Base-by-base conservation (phyloP, 192 early-diverging fungal species). In the Gaertneriomyces semiglobifer region DNA sequence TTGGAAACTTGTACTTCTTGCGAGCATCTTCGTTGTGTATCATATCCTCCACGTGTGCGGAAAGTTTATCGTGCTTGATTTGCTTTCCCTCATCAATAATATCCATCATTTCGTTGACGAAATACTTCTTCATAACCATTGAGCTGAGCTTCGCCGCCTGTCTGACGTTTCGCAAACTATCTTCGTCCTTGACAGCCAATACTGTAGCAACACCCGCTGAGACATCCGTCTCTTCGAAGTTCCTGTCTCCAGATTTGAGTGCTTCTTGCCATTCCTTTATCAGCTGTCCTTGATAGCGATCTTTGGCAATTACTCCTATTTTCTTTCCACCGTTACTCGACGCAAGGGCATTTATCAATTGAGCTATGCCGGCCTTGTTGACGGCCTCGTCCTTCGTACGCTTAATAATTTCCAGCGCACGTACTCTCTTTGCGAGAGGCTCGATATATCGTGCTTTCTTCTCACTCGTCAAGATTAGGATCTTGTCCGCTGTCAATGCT, bases 131-230 rank as follows among this genome's bases (percentile, higher is more conserved):
- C 89, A 99, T 91, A 40, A 92, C 64, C 12, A 78, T 39, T 5
- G 88, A 86, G 19, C 88, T 89, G 46, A 92, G 54, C 62, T 83
- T 87, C 51, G 90, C 79, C 0, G 95, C 97, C 20, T 73, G 78
- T 64, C 80, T 77, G 55, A 90, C 86, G 43, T 84, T 82, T 80
- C 82, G 77, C 51, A 93, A 64, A 72, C 95, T 94, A 53, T 89
- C 88, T n/a, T 90, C 89, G 69, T 98, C 95, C 72, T 99, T 99
- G 44, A 86, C 80, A 4, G 92, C 88, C 66, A 98, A 80, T 25
- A 88, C 71, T 11, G 78, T 67, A 1, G 90, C 84, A 41, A 98
- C 63, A 6, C 88, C 91, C 5, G 76, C 54, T 3, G 88, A 76
- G 12, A 96, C 72, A 74, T 98, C 93, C 6, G 86, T 77, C 59